Evolutionary conservation across 2,329 filamentous ascomycete species (phyloP), one percentile per base, ranked within the genome.

Genomic region (Fusarium goolgardi): DNA sequence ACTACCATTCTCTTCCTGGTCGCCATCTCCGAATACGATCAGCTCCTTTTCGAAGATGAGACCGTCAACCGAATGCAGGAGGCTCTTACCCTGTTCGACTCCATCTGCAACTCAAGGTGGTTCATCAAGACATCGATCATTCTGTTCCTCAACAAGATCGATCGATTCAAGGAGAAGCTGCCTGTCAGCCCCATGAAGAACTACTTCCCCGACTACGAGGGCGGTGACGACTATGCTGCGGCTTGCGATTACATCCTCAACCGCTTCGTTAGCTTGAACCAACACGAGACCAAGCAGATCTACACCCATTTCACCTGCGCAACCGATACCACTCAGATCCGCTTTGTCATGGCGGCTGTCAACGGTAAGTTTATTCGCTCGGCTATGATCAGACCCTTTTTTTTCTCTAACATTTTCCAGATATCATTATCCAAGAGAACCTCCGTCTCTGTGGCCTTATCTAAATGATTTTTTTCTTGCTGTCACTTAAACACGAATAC

Each of bases 381-480:
- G 6, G 43, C 49, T 45, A 5, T 37, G 32, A 8, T 16, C 15
- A 4, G 15, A 27, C 5, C 4, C 20, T 3, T 5, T 21, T 3
- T 5, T 32, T 55, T 83, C 32, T 57, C 83, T 89, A 82, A 91
- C 75, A 8, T 16, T 4, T 2, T 25, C 51, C 72, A 97, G 96
- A 99, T 83, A 99, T 99, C 81, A 99, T 99, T 83, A 99, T 99
- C 81, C 96, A 99, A 85, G 96, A 98, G 84, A 99, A 99, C 84
- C 89, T 99, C 71, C 91, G 96, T 81, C 88, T 97, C 81, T 97
- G 94, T 82, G 95, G 95, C 87, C 85, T 98, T 80, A 97, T 98
- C 87, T 97, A 91, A 90, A 78, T 75, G 73, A 75, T 70, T 74
- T 76, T 77, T 75, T 76, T 70, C 63, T 71, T 72, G 77, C 75